phyloP scores from a whole-genome alignment of 2,329 filamentous ascomycete species.

The Macrophomina tecta region DNA sequence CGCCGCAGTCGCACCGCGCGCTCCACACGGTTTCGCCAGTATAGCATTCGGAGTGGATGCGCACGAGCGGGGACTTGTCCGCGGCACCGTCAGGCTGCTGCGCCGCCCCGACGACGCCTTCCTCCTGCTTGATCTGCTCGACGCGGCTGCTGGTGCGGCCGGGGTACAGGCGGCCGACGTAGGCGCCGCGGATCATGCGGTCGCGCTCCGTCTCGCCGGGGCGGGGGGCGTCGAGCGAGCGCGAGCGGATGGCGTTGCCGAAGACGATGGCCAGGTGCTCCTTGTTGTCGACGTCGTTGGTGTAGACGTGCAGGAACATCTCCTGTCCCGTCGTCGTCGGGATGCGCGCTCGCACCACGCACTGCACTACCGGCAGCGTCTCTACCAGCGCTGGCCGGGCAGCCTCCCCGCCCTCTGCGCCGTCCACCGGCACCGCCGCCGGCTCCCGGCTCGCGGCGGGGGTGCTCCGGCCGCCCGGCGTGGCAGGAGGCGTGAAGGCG shows the following conservation, averaged over 20 bases:
- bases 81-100: slow-evolving; percentile 33
- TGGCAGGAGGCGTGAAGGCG: slow-evolving; percentile 49
- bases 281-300: slow-evolving; percentile 90
- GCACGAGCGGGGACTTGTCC: slow-evolving; percentile 72
- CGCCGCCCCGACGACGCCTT: slow-evolving; percentile 33
- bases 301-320: slow-evolving; percentile 96
- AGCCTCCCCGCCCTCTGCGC: neutral
- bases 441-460: slow-evolving; percentile 41
- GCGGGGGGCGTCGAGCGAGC: slow-evolving; percentile 70
- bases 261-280: slow-evolving; percentile 98
- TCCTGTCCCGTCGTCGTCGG: slow-evolving; percentile 90
- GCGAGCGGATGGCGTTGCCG: slow-evolving; percentile 79
- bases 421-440: slow-evolving; percentile 52
- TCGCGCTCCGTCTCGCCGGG: slow-evolving; percentile 85
- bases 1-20: slow-evolving; percentile 94
- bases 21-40: slow-evolving; percentile 99
- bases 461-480: slow-evolving; percentile 35
- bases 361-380: slow-evolving; percentile 83
- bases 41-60: slow-evolving; percentile 98
- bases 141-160: slow-evolving; percentile 79
- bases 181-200: slow-evolving; percentile 92
- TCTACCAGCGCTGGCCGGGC: slow-evolving; percentile 70
- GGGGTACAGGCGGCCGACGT: slow-evolving; percentile 84
- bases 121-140: slow-evolving; percentile 55
- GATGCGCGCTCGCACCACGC: slow-evolving; percentile 91